A percentile compares a stretch with the other conserved stretches of the same genome.
Conservation (phyloP, 2,329 filamentous ascomycete genomes). For the Sporothrix globosa region DNA sequence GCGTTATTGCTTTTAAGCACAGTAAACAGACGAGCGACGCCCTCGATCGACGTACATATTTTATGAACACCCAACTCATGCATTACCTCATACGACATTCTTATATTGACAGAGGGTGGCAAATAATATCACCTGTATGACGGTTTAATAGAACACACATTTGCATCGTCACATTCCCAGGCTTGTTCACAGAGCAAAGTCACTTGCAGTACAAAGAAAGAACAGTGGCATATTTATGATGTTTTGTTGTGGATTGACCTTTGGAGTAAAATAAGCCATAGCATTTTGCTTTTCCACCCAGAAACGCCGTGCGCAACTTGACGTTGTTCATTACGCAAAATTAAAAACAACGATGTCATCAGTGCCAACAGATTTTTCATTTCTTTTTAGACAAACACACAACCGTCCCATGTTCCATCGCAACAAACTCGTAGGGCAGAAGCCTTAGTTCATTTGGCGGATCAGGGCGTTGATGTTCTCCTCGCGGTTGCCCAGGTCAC, state of each 20-base stretch:
- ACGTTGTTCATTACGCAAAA: conserved; percentile 34
- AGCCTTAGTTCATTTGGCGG: conserved; percentile 94
- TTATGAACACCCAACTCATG: neutral
- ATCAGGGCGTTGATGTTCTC: conserved; percentile 96
- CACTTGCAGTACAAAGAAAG: conserved; percentile 12
- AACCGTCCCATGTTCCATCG: conserved; percentile 35
- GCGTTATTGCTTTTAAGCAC: no score
- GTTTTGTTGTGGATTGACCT: conserved; percentile 27
- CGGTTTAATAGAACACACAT: no score
- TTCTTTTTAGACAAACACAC: neutral
- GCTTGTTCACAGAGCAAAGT: neutral
- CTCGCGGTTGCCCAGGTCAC: conserved; percentile 98
- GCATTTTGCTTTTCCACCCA: conserved; percentile 35
- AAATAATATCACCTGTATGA: neutral
- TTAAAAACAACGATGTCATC: conserved; percentile 40
- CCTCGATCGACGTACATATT: neutral
- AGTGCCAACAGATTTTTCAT: conserved; percentile 23
- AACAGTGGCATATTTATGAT: conserved; percentile 25
- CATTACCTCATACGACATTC: neutral
- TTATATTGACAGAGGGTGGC: neutral
- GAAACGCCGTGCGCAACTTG: conserved; percentile 45
- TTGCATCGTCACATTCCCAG: neutral
- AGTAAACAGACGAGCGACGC: neutral
- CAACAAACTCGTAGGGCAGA: conserved; percentile 34
- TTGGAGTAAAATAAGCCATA: conserved; percentile 25